phyloP scores from a whole-genome alignment of 352 stramenopile genomes.

The Phytophthora europaea region DNA sequence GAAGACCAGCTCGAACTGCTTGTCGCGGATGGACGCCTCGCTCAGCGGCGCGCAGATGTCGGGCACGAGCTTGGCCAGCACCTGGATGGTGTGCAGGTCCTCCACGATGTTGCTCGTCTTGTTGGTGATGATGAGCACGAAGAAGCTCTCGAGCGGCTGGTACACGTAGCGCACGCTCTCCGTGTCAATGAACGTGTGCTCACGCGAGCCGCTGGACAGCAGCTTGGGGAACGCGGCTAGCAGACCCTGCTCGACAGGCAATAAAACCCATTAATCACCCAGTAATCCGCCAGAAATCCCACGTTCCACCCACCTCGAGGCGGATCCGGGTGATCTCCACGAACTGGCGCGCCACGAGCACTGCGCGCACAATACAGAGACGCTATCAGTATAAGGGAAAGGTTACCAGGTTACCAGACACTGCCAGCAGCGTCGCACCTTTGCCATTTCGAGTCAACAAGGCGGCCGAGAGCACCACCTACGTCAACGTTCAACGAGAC shows the following conservation, averaged over 20 bases:
- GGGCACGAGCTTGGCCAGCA: slow-evolving; percentile 98
- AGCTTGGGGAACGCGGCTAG: slow-evolving; percentile 99
- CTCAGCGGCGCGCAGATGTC: slow-evolving; percentile 95
- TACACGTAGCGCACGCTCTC: slow-evolving; percentile 99
- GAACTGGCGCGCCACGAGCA: slow-evolving; percentile 98
- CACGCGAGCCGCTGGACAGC: slow-evolving; percentile 91
- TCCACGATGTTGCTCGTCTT: slow-evolving; percentile 99
- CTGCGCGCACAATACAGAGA: slow-evolving; percentile 43
- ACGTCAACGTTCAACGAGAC: slow-evolving; percentile 16
- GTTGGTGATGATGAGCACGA: slow-evolving; percentile 99
- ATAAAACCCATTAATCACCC: slow-evolving; percentile 8
- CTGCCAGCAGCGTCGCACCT: slow-evolving; percentile 64
- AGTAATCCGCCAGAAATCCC: neutral
- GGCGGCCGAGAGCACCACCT: slow-evolving; percentile 97
- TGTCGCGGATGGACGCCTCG: slow-evolving; percentile 96
- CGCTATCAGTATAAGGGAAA: slow-evolving; percentile 8
- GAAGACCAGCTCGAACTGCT: slow-evolving; percentile 99
- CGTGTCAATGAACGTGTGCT: slow-evolving; percentile 99
- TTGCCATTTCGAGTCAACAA: slow-evolving; percentile 96
- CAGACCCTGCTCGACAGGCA: slow-evolving; percentile 76
- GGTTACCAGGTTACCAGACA: neutral
- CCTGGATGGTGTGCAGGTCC: slow-evolving; percentile 98
- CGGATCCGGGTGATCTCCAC: slow-evolving; percentile 99
- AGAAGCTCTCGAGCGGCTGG: slow-evolving; percentile 98
- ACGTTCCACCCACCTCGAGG: slow-evolving; percentile 85